Base-by-base conservation (phyloP, 2,329 filamentous ascomycete genomes). In the Thielaviopsis punctulata region DNA sequence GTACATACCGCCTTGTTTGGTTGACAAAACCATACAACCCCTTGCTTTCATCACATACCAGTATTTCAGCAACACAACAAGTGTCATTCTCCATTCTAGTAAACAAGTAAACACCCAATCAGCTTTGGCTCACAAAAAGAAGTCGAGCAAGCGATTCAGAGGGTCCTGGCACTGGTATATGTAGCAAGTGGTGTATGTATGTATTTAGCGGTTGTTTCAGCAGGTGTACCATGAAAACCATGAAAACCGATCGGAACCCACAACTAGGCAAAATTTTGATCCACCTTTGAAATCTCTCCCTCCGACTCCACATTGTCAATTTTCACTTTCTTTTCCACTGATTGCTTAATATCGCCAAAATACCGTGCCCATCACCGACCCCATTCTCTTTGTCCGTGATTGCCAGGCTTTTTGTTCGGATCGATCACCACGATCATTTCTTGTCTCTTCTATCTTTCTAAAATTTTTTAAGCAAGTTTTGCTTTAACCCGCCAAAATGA, bases 401-500 rank as follows among this genome's bases (percentile, higher is more conserved):
- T 18, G 36, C n/a, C 19, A 41, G 36, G 36, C 36, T 41, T 51
- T 24, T 45, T 33, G 41, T 46, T 47, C 45, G 19, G 18, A 41
- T 33, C 25, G 39, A 33, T 27, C 41, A 33, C 51, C 27, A 36
- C 24, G 24, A 52, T 41, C 25, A 30, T 33, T 27, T 79, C 47
- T 39, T 19, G 23, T 46, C 49, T 25, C 45, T 48, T 48, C 47
- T 24, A 18, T 27, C 30, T 48, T 41, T 39, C 39, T 25, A 36
- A 57, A 57, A 57, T 55, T 58, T 57, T 58, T 58, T 56, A 55
- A 57, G 55, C 50, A 51, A 52, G 22, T 44, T 50, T 53, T 45
- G 45, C 49, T 50, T 57, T 43, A 27, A 44, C 43, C 33, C 48
- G 57, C 67, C 77, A 89, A 72, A 63, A 94, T 94, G 87, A 89